Conservation (phyloP, 805 yeast species). For the Saturnispora mendoncae region DNA sequence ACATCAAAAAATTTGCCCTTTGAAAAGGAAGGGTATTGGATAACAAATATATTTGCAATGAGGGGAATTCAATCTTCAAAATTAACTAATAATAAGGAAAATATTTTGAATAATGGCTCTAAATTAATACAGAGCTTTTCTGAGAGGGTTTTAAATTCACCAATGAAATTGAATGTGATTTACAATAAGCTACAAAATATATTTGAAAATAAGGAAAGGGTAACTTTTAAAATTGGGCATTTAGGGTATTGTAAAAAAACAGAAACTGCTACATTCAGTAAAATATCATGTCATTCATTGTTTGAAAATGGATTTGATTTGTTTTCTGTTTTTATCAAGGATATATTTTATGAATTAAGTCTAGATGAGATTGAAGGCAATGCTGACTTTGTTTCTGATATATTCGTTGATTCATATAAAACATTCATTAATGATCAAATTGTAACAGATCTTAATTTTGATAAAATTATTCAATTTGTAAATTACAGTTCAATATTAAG, state of each 20-base stretch:
- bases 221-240: slow-evolving; percentile 36
- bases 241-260: slow-evolving; percentile 40
- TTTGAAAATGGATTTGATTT: slow-evolving; percentile 28
- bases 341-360: slow-evolving; percentile 38
- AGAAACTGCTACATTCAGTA: neutral
- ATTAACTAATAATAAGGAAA: neutral
- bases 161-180: slow-evolving; percentile 29
- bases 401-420: slow-evolving; percentile 34
- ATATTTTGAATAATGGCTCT: neutral
- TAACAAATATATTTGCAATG: neutral
- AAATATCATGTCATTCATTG: slow-evolving; percentile 9
- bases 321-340: slow-evolving; percentile 38
- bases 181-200: slow-evolving; percentile 25
- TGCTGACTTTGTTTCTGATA: slow-evolving; percentile 32
- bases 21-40: neutral
- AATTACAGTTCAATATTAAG: slow-evolving; percentile 6
- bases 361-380: slow-evolving; percentile 26
- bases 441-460: neutral
- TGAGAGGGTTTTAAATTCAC: slow-evolving; percentile 34
- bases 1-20: slow-evolving; percentile 4
- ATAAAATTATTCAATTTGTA: neutral
- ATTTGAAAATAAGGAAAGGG: slow-evolving; percentile 37
- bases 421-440: slow-evolving; percentile 20
- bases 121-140: slow-evolving; percentile 4
- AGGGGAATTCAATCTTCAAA: neutral